Conservation (phyloP, 2,329 filamentous ascomycete genomes). For the Leptographium procerum region DNA sequence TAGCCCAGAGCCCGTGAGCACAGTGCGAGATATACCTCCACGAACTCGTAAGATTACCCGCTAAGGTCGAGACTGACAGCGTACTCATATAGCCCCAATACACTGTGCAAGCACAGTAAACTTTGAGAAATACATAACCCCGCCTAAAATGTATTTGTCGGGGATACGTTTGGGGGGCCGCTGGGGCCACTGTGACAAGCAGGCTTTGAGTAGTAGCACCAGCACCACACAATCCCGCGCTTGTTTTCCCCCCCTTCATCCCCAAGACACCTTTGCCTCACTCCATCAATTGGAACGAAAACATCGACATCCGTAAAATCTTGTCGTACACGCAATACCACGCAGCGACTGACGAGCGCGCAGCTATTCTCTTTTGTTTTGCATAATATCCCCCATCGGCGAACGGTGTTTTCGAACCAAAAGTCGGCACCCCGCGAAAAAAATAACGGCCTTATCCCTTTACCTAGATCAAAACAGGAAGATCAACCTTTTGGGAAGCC, state of each 20-base stretch:
- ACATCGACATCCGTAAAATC: not conserved
- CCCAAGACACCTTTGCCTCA: not conserved
- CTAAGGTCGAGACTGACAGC: too few species aligned
- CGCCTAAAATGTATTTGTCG: not conserved
- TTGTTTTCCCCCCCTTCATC: not conserved
- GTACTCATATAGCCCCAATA: not conserved
- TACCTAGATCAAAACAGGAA: not conserved
- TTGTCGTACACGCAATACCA: not conserved
- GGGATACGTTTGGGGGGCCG: not conserved
- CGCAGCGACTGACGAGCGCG: not conserved
- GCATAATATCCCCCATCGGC: not conserved
- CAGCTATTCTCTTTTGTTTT: not conserved
- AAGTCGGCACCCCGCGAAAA: not conserved
- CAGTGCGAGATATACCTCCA: too few species aligned
- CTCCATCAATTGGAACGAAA: not conserved
- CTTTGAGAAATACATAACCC: not conserved
- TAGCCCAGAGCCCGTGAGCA: too few species aligned
- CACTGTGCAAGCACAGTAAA: not conserved
- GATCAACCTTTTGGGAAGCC: not conserved
- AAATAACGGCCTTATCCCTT: not conserved
- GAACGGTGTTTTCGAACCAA: not conserved
- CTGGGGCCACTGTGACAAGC: not conserved
- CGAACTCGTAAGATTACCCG: too few species aligned
- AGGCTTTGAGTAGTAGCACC: too few species aligned
- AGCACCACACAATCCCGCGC: not conserved